Percentiles rank a stretch among this genome's conserved stretches.
These are phyloP conservation scores for Cryptosporidium sp. DNA, from an alignment of 169 alveolate species.

Conservation along the genomic window DNA sequence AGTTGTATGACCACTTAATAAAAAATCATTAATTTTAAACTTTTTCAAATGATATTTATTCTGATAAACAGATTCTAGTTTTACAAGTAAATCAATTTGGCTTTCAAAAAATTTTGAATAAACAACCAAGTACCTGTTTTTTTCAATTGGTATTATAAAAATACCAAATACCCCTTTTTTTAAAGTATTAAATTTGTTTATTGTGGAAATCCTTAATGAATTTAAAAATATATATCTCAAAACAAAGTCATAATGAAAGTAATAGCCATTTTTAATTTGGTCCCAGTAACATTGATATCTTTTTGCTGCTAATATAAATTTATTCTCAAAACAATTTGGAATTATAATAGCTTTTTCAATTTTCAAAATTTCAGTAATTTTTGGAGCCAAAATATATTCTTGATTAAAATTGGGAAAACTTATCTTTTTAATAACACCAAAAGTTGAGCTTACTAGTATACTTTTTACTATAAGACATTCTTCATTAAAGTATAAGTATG, in stretches of 20 bases:
- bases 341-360: background rate
- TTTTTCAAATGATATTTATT: background rate
- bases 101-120: background rate
- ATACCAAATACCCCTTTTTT: constrained; percentile 1
- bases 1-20: background rate
- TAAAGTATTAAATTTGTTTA: background rate
- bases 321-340: background rate
- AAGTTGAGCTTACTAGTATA: constrained; percentile 7
- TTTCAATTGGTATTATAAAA: background rate
- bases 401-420: background rate
- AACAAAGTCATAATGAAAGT: constrained; percentile 3
- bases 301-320: background rate
- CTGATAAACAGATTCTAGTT: background rate
- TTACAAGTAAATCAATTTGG: constrained; percentile 2
- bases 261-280: background rate
- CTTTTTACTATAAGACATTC: background rate
- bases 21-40: background rate
- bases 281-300: constrained; percentile 19
- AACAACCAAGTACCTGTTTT: constrained; percentile 8
- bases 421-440: constrained; percentile 5
- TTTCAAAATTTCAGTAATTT: background rate
- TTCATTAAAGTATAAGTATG: background rate
- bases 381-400: background rate
- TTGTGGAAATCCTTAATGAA: background rate
- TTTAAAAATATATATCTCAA: constrained; percentile 1